Evolutionary conservation across 2,329 filamentous ascomycete genomes (phyloP).

Genomic region (Tolypocladium ophioglossoides): DNA sequence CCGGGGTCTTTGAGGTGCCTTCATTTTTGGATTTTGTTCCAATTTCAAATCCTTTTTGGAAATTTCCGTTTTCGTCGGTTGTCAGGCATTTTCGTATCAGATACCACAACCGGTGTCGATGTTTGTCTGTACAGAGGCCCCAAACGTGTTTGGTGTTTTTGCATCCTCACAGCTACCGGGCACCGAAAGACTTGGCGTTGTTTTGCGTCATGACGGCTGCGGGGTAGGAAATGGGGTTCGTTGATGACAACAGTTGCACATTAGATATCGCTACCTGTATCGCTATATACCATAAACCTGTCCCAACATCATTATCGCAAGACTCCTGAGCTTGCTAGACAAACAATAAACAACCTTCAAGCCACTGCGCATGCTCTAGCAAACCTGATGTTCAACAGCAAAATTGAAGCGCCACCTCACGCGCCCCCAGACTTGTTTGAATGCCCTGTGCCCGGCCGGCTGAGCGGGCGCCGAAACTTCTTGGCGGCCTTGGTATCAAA

Average conservation of each 20-base stretch:
- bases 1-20: neutral
- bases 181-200: neutral
- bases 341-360: neutral
- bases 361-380: neutral
- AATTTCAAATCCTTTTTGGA: neutral
- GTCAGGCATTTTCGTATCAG: too few species aligned
- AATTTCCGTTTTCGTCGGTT: neutral
- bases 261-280: neutral
- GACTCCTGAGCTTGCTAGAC: neutral
- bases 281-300: neutral
- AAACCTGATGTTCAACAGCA: too few species aligned
- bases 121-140: neutral
- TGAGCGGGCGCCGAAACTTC: conserved; percentile 33
- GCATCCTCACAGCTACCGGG: neutral
- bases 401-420: neutral
- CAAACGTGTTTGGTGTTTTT: neutral
- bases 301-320: neutral
- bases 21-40: neutral
- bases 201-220: neutral
- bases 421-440: conserved; percentile 10
- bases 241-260: too few species aligned
- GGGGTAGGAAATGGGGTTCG: neutral
- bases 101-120: neutral
- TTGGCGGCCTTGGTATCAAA: conserved; percentile 55
- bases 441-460: conserved; percentile 30